These are phyloP conservation scores for Saturnispora gosingensis DNA, from an alignment of 805 yeast species.

Conservation along the genomic window DNA sequence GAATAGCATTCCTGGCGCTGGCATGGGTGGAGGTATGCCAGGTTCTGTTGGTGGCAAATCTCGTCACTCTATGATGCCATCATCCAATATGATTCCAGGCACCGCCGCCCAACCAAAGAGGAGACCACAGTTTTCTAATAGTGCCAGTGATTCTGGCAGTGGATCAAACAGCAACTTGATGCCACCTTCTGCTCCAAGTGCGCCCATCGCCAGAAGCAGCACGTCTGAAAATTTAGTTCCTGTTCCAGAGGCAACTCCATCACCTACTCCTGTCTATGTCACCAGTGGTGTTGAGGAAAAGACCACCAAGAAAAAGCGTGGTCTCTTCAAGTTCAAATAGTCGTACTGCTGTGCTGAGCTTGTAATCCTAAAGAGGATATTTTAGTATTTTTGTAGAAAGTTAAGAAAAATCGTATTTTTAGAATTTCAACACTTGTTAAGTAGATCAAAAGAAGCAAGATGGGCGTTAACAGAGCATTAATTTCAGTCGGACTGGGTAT, in stretches of 20 bases:
- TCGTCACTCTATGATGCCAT: constrained; percentile 27
- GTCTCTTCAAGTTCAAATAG: constrained; percentile 15
- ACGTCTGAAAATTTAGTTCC: constrained; percentile 12
- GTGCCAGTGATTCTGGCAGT: background rate
- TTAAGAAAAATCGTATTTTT: background rate
- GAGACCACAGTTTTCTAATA: background rate
- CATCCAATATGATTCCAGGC: background rate
- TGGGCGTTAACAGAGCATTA: background rate
- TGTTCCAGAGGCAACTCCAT: constrained; percentile 26
- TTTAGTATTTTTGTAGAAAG: background rate
- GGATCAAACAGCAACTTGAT: background rate
- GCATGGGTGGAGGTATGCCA: constrained; percentile 19
- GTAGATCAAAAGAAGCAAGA: background rate
- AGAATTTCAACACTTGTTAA: background rate
- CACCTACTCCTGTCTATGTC: constrained; percentile 45
- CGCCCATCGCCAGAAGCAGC: background rate
- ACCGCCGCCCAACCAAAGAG: background rate
- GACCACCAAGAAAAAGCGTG: constrained; percentile 22
- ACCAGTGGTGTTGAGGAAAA: constrained; percentile 30
- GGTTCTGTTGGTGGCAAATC: background rate
- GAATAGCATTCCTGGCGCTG: constrained; percentile 14
- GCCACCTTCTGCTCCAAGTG: constrained; percentile 4
- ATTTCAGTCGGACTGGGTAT: background rate
- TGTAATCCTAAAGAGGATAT: background rate
- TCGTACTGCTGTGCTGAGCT: background rate